These are phyloP conservation scores for Nitzschia inconspicua DNA, from an alignment of 108 stramenopile genomes.

Conservation along the genomic window DNA sequence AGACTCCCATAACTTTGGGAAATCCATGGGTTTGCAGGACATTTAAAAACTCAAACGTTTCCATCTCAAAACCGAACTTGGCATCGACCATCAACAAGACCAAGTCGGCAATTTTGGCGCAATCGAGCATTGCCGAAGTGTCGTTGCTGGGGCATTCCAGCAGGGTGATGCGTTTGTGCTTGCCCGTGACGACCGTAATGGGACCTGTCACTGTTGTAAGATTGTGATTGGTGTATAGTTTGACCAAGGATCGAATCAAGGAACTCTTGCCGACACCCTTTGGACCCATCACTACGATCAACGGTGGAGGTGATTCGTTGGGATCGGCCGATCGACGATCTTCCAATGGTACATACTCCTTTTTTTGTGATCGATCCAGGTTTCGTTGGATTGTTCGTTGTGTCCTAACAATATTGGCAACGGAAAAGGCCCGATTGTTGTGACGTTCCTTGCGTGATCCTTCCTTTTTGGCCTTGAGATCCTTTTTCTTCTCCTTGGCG, in stretches of 20 bases:
- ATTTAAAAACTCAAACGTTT: conserved; percentile 98
- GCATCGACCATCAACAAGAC: conserved; percentile 97
- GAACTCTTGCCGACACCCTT: conserved; percentile 92
- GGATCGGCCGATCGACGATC: conserved; percentile 51
- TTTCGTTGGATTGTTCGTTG: conserved; percentile 95
- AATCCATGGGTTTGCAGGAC: conserved; percentile 97
- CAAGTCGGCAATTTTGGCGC: conserved; percentile 97
- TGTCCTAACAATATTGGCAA: conserved; percentile 90
- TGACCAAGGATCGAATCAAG: conserved; percentile 94
- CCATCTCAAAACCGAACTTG: conserved; percentile 99
- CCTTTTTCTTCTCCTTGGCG: conserved; percentile 83
- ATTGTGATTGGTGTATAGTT: conserved; percentile 93
- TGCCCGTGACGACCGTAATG: conserved; percentile 93
- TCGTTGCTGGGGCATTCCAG: conserved; percentile 93
- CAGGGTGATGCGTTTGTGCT: conserved; percentile 90
- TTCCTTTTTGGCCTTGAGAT: conserved; percentile 62
- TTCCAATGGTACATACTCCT: conserved; percentile 90
- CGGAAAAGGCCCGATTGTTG: conserved; percentile 93
- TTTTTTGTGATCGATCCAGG: conserved; percentile 91
- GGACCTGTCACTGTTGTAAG: conserved; percentile 86
- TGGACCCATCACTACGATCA: conserved; percentile 97
- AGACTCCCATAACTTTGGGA: conserved; percentile 97
- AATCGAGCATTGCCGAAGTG: conserved; percentile 93
- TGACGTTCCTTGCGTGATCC: conserved; percentile 71
- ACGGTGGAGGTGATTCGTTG: conserved; percentile 73